Evolutionary conservation across 768 basidiomycete species (phyloP), one percentile per base, ranked within the genome.

Genomic region (Cystoderma amianthinum): DNA sequence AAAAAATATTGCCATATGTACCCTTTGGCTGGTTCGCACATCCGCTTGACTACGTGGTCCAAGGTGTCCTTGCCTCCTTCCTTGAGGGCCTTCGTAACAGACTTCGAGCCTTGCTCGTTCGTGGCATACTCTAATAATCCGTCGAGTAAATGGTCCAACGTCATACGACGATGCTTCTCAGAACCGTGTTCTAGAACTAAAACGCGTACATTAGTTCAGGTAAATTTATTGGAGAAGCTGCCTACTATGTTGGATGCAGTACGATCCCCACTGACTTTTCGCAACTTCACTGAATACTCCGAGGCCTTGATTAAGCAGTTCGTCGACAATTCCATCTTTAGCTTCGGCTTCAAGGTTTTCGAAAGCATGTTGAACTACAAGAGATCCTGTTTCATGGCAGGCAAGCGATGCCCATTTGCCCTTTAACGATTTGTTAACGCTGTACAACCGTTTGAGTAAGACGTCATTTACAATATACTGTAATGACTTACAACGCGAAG

Each of bases 381-480:
- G 73, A 15, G 87, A 91, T 5, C 89, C 89, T 0, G 89, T 92
- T 62, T 92, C 89, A 52, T 92, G 89, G 53, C 89, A 92, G 9
- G 89, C 89, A 33, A 92, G 72, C 7, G 86, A 75, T 0, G 89
- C 88, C 89, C 89, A 91, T 55, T 89, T 87, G 15, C 89, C 88
- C 51, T 85, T 85, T 47, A 92, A 65, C 0, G 89, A 86, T 49
- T 82, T 86, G 61, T 92, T 91, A 50, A 92, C 88, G 46, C 88
- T 91, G 9, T 36, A 18, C 10, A 9, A 17, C 17, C 17, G 9
- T 11, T 36, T 36, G 17, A 18, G 11, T 18, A 18, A 36, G 9
- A 10, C 10, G 9, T 36, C 35, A 36, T 11, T 11, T 11, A 36
- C 17, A 11, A 32, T 30, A 9, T 30, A 30, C 28, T 30, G 6